Conservation (phyloP, 1,139 yeast genomes). For the Diutina siamensis region DNA sequence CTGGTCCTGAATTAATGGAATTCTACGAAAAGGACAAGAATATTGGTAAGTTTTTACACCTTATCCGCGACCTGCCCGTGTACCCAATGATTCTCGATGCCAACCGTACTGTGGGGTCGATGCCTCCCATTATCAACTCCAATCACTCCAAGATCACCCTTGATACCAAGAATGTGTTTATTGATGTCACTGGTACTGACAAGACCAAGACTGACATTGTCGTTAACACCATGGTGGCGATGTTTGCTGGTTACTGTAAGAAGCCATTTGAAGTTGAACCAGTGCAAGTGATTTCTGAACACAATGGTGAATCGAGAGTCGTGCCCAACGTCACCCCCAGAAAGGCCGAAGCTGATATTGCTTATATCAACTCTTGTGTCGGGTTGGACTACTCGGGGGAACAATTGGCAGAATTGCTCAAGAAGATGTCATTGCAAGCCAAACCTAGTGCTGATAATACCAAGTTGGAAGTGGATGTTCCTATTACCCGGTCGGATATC, state of each 20-base stretch:
- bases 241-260: constrained; percentile 82
- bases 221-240: constrained; percentile 80
- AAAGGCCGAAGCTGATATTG: constrained; percentile 60
- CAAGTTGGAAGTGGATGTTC: constrained; percentile 62
- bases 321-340: constrained; percentile 68
- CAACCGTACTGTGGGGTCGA: constrained; percentile 67
- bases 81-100: constrained; percentile 85
- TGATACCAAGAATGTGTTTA: constrained; percentile 77
- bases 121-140: constrained; percentile 96
- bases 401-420: constrained; percentile 57
- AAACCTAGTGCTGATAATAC: constrained; percentile 33
- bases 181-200: constrained; percentile 94
- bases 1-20: constrained; percentile 74
- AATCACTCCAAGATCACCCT: constrained; percentile 81
- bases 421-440: constrained; percentile 75
- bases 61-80: constrained; percentile 80
- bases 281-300: constrained; percentile 71
- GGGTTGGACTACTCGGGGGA: constrained; percentile 65
- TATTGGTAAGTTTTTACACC: constrained; percentile 77
- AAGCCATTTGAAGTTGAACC: constrained; percentile 82
- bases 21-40: constrained; percentile 87
- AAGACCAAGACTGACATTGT: constrained; percentile 20
- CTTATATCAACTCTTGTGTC: constrained; percentile 84
- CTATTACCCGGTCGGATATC: constrained; percentile 91
- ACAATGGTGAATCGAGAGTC: constrained; percentile 65